These are phyloP conservation scores for Pontederia paniculata DNA, from an alignment of 176 grass and related monocot genomes.

Conservation along the genomic window DNA sequence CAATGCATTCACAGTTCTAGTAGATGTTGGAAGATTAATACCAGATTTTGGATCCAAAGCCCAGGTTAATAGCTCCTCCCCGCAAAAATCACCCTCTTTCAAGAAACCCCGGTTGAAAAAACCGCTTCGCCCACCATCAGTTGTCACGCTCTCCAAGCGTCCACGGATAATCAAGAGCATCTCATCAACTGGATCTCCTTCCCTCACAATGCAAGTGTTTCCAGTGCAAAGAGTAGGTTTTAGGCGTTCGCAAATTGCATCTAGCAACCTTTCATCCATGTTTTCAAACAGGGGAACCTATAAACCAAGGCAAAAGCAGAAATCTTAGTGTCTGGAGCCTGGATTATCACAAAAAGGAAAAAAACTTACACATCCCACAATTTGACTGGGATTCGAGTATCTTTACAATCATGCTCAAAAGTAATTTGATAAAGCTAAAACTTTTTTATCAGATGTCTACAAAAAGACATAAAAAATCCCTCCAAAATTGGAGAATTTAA, in stretches of 20 bases:
- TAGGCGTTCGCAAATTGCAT: constrained; percentile 82
- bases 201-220: constrained; percentile 63
- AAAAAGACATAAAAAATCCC: background rate
- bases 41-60: constrained; percentile 78
- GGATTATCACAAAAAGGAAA: background rate
- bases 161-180: constrained; percentile 92
- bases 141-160: constrained; percentile 70
- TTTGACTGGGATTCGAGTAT: too few species aligned
- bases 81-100: constrained; percentile 73
- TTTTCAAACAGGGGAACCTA: constrained; percentile 92
- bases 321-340: background rate
- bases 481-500: background rate
- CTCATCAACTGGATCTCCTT: constrained; percentile 95
- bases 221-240: constrained; percentile 75
- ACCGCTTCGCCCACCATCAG: constrained; percentile 73
- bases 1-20: constrained; percentile 62
- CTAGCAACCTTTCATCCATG: constrained; percentile 72
- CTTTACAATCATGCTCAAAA: too few species aligned
- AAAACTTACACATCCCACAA: background rate
- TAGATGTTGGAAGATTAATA: constrained; percentile 67
- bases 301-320: background rate
- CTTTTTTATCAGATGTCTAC: background rate
- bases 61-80: constrained; percentile 85
- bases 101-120: constrained; percentile 76
- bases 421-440: too few species aligned